Conservation (phyloP, 202 grass and related monocot genomes). For the Zizania palustris region DNA sequence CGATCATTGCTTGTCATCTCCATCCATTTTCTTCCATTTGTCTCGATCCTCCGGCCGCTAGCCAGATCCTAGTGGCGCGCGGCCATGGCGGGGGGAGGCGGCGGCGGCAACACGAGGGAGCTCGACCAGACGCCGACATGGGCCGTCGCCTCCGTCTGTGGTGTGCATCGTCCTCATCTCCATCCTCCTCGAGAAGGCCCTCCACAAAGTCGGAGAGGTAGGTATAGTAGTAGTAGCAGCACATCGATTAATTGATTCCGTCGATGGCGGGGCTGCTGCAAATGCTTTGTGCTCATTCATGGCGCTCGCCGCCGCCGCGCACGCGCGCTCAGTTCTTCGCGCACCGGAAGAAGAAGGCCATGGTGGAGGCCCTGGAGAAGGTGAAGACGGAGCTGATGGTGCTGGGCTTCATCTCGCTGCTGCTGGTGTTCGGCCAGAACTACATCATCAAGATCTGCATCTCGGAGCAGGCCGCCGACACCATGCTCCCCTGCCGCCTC, state of each 20-base stretch:
- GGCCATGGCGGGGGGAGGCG: conserved; percentile 57
- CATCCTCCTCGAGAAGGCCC: conserved; percentile 74
- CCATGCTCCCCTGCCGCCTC: conserved; percentile 70
- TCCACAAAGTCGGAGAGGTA: conserved; percentile 66
- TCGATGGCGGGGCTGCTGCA: neutral
- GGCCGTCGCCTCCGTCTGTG: conserved; percentile 82
- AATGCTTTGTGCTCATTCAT: too few species aligned
- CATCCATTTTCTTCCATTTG: conserved; percentile 6
- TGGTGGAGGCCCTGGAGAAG: conserved; percentile 92
- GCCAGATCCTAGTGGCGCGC: neutral
- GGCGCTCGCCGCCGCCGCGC: too few species aligned
- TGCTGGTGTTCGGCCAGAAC: conserved; percentile 79
- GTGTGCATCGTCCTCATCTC: conserved; percentile 79
- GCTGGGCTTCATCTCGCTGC: conserved; percentile 88
- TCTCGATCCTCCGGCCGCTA: neutral
- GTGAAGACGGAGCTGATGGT: conserved; percentile 92
- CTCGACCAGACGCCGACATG: conserved; percentile 89
- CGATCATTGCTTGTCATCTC: neutral
- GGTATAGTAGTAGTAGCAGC: conserved; percentile 5
- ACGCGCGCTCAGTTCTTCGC: conserved; percentile 42
- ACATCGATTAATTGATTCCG: neutral
- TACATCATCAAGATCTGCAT: conserved; percentile 86
- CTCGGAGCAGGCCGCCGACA: conserved; percentile 62
- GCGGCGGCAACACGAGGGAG: conserved; percentile 60
- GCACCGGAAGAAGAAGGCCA: conserved; percentile 76